phyloP scores from a whole-genome alignment of 441 rosid genomes.

The Pelargonium cotyledonis region DNA sequence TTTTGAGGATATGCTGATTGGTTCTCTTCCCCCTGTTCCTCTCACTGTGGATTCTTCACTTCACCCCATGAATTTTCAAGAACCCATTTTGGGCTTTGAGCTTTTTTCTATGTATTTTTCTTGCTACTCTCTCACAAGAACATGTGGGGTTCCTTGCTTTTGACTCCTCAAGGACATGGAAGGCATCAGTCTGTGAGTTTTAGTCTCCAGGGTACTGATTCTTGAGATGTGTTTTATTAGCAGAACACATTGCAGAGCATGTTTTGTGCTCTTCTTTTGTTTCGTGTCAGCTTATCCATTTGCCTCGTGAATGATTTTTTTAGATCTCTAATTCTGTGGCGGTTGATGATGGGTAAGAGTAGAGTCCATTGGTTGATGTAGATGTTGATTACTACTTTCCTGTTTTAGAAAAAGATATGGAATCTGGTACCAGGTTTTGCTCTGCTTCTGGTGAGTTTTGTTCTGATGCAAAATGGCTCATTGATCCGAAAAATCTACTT shows the following conservation, averaged over 20 bases:
- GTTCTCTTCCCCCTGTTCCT: slow-evolving; percentile 23
- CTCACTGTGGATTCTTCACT: slow-evolving; percentile 33
- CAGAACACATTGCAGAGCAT: slow-evolving; percentile 24
- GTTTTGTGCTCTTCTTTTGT: slow-evolving; percentile 18
- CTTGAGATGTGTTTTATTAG: slow-evolving; percentile 25
- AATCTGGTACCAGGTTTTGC: slow-evolving; percentile 38
- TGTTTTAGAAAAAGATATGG: slow-evolving; percentile 33
- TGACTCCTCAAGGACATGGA: slow-evolving; percentile 10
- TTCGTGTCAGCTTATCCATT: slow-evolving; percentile 5
- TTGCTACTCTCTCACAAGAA: slow-evolving; percentile 11
- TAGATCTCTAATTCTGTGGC: slow-evolving; percentile 11
- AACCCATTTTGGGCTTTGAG: slow-evolving; percentile 22
- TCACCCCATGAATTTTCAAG: slow-evolving; percentile 31
- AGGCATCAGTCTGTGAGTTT: slow-evolving; percentile 22
- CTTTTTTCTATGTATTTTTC: slow-evolving; percentile 11
- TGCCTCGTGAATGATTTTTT: slow-evolving; percentile 14
- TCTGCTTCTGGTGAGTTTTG: slow-evolving; percentile 28
- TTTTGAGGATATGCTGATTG: slow-evolving; percentile 22
- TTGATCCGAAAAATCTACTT: slow-evolving; percentile 57
- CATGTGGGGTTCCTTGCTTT: slow-evolving; percentile 7
- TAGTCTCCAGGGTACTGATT: slow-evolving; percentile 11
- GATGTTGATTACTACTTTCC: slow-evolving; percentile 2
- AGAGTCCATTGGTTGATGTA: not conserved
- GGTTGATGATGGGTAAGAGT: slow-evolving; percentile 2
- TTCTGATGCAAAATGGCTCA: slow-evolving; percentile 48